Conservation (phyloP, 1,284 basidiomycete genomes). For the Leccinum solheimii region DNA sequence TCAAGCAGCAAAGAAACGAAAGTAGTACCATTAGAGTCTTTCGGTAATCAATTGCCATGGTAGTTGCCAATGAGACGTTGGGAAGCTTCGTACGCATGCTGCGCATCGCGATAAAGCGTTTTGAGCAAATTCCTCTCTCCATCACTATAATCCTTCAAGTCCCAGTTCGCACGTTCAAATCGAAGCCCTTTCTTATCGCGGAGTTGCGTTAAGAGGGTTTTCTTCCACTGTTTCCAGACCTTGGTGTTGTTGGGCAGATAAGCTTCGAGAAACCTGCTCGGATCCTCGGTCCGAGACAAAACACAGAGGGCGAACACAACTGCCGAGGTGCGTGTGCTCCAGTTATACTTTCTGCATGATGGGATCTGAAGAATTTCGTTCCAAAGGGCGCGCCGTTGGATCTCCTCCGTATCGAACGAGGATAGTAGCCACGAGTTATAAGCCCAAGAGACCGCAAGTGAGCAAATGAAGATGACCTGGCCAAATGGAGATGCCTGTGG, state of each 20-base stretch:
- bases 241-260: constrained; percentile 28
- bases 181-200: not conserved
- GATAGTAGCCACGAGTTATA: too few species aligned
- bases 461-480: too few species aligned
- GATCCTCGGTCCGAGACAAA: not conserved
- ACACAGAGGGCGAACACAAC: constrained; percentile 22
- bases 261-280: not conserved
- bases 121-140: not conserved
- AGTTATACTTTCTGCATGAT: constrained; percentile 17
- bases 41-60: too few species aligned
- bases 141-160: not conserved
- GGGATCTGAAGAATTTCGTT: too few species aligned
- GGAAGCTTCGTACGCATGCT: not conserved
- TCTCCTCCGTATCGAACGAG: too few species aligned
- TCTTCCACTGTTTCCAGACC: constrained; percentile 30
- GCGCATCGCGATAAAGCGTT: not conserved
- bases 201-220: constrained; percentile 11
- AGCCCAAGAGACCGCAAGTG: too few species aligned
- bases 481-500: too few species aligned
- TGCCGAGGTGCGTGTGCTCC: constrained; percentile 30
- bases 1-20: too few species aligned
- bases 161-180: not conserved
- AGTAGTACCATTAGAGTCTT: too few species aligned
- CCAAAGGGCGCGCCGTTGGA: too few species aligned
- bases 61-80: too few species aligned